phyloP scores from a whole-genome alignment of 768 basidiomycete species.

The Thelephora aurantiotincta region DNA sequence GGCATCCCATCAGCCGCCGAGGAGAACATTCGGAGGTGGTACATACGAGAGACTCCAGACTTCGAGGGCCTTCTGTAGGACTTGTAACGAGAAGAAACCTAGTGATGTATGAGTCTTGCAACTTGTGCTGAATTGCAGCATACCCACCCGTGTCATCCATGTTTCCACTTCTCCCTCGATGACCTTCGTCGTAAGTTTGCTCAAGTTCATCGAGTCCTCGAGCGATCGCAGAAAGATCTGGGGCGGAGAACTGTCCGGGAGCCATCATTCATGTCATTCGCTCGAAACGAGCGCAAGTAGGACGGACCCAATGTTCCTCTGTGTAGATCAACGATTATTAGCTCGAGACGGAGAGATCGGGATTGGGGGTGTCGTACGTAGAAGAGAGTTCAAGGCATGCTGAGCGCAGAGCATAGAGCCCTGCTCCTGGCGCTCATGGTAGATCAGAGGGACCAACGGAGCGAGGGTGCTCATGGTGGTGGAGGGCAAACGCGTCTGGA shows the following conservation, averaged over 20 bases:
- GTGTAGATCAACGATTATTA: conserved; percentile 2
- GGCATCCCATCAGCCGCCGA: too few relatives aligned
- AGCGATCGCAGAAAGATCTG: conserved; percentile 68
- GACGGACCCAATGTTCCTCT: conserved; percentile 38
- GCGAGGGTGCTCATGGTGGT: conserved; percentile 45
- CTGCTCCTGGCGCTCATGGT: conserved; percentile 65
- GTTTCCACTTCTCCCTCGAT: conserved; percentile 41
- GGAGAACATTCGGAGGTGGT: background rate
- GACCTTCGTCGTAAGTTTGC: conserved; percentile 36
- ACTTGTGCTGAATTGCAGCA: background rate
- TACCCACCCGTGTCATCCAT: conserved; percentile 80
- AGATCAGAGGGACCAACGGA: conserved; percentile 39
- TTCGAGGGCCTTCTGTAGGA: conserved; percentile 69
- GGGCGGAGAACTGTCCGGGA: conserved; percentile 49
- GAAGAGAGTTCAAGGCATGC: conserved; percentile 68
- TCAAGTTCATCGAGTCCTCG: conserved; percentile 55
- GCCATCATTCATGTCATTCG: conserved; percentile 4
- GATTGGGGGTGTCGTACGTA: conserved; percentile 39
- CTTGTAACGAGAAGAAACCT: conserved; percentile 91
- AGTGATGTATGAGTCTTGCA: conserved; percentile 1
- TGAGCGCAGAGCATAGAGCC: conserved; percentile 83
- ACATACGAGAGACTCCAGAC: conserved; percentile 73
- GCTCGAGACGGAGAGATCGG: background rate
- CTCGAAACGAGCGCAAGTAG: background rate
- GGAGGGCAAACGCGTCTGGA: conserved; percentile 4